These are phyloP conservation scores for Coniochaeta sp. DNA, from an alignment of 2,329 filamentous ascomycete species.

Conservation along the genomic window DNA sequence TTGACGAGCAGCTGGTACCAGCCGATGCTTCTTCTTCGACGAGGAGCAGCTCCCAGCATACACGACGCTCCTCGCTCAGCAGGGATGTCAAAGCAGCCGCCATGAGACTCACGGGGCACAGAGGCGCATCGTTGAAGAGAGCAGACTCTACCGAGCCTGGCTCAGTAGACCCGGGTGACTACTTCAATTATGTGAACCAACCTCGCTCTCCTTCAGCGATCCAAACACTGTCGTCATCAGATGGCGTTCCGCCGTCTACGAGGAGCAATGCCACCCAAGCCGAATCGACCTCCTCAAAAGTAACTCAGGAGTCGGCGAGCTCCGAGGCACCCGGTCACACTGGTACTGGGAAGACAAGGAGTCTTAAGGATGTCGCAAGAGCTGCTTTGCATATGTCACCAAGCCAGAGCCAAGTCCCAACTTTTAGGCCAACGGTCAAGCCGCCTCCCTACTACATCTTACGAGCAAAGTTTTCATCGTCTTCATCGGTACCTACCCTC, in stretches of 20 bases:
- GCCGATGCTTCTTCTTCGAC: constrained; percentile 9
- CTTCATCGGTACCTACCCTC: background rate
- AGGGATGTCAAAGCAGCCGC: constrained; percentile 16
- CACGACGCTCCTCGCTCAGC: constrained; percentile 14
- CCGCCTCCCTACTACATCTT: constrained; percentile 10
- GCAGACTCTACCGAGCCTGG: constrained; percentile 1
- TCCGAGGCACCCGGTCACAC: background rate
- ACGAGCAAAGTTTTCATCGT: constrained; percentile 3
- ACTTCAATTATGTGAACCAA: constrained; percentile 12
- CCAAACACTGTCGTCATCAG: background rate
- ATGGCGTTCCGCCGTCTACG: constrained; percentile 2
- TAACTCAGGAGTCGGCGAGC: background rate
- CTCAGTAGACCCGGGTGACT: constrained; percentile 8
- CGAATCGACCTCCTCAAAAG: background rate
- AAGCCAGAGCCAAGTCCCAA: background rate
- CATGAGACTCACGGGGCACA: constrained; percentile 13
- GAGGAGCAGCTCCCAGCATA: constrained; percentile 10
- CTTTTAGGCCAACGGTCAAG: constrained; percentile 6
- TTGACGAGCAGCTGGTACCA: constrained; percentile 14
- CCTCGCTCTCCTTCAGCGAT: constrained; percentile 6
- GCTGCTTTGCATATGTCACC: constrained; percentile 20
- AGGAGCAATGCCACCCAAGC: background rate
- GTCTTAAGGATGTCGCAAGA: constrained; percentile 26
- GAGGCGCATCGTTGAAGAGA: constrained; percentile 3
- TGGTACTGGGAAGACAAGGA: constrained; percentile 17